A percentile compares a stretch with the other conserved stretches of the same genome.
These are phyloP conservation scores for Candida sanyaensis DNA, from an alignment of 1,139 yeast genomes.

Conservation along the genomic window DNA sequence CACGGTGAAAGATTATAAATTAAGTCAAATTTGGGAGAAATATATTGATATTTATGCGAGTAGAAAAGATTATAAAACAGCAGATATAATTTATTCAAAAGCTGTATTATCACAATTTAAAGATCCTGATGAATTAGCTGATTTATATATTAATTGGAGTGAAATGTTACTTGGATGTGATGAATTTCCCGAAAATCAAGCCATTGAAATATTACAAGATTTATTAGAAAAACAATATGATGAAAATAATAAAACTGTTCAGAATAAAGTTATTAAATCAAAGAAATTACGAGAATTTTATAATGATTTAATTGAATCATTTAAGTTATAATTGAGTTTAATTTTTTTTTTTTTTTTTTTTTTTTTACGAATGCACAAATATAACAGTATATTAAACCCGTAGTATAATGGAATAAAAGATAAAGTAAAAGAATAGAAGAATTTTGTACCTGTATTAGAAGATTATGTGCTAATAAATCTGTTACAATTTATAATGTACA, in stretches of 20 bases:
- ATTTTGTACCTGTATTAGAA: too few species aligned
- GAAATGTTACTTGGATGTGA: slow-evolving; percentile 59
- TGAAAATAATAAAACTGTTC: slow-evolving; percentile 54
- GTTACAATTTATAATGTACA: too few species aligned
- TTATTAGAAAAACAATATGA: slow-evolving; percentile 42
- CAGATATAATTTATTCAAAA: slow-evolving; percentile 62
- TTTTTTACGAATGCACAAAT: too few species aligned
- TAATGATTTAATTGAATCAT: slow-evolving; percentile 70
- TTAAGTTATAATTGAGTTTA: slow-evolving; percentile 32
- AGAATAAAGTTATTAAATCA: slow-evolving; percentile 60
- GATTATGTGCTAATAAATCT: too few species aligned
- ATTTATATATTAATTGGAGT: slow-evolving; percentile 73
- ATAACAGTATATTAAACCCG: too few species aligned
- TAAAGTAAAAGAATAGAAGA: background rate
- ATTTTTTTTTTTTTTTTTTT: too few species aligned
- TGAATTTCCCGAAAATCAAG: slow-evolving; percentile 46
- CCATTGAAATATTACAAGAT: slow-evolving; percentile 52
- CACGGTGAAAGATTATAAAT: slow-evolving; percentile 21
- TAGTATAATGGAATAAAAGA: background rate
- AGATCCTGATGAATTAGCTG: slow-evolving; percentile 63
- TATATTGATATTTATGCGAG: slow-evolving; percentile 69
- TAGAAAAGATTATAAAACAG: slow-evolving; percentile 57
- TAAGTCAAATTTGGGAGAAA: slow-evolving; percentile 65
- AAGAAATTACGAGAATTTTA: slow-evolving; percentile 72
- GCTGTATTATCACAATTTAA: slow-evolving; percentile 73